Percentiles rank a stretch among this genome's conserved stretches.
These are phyloP conservation scores for Starmerella scarabaei DNA, from an alignment of 805 yeast species.

Conservation along the genomic window DNA sequence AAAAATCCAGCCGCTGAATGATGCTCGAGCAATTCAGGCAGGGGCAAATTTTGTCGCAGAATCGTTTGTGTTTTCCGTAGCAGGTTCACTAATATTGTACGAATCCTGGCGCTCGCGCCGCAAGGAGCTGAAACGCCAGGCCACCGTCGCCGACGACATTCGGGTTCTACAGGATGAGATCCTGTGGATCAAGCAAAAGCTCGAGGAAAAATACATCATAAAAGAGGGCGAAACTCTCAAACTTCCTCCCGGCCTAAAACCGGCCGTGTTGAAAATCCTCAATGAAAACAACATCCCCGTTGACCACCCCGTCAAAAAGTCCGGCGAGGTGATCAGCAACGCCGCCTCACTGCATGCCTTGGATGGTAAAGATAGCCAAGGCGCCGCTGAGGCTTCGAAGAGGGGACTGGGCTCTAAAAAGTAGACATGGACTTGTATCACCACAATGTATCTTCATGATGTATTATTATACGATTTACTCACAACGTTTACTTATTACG, in stretches of 20 bases:
- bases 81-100: conserved; percentile 59
- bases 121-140: conserved; percentile 50
- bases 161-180: conserved; percentile 57
- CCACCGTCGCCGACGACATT: conserved; percentile 60
- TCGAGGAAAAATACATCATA: conserved; percentile 26
- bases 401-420: too few species aligned
- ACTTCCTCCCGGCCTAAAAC: conserved; percentile 34
- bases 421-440: too few species aligned
- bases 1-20: conserved; percentile 65
- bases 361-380: too few species aligned
- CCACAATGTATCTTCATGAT: too few species aligned
- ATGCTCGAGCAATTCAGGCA: conserved; percentile 64
- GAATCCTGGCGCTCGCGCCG: conserved; percentile 57
- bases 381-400: too few species aligned
- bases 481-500: too few species aligned
- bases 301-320: too few species aligned
- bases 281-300: too few species aligned
- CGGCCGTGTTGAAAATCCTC: conserved; percentile 31
- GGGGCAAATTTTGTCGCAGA: conserved; percentile 75
- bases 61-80: conserved; percentile 62
- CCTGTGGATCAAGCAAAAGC: conserved; percentile 36
- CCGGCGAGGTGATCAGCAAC: too few species aligned
- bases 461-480: too few species aligned
- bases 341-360: too few species aligned
- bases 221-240: conserved; percentile 33